Evolutionary conservation across 202 grass and related monocot species (phyloP).

Genomic region (Digitaria exilis): DNA sequence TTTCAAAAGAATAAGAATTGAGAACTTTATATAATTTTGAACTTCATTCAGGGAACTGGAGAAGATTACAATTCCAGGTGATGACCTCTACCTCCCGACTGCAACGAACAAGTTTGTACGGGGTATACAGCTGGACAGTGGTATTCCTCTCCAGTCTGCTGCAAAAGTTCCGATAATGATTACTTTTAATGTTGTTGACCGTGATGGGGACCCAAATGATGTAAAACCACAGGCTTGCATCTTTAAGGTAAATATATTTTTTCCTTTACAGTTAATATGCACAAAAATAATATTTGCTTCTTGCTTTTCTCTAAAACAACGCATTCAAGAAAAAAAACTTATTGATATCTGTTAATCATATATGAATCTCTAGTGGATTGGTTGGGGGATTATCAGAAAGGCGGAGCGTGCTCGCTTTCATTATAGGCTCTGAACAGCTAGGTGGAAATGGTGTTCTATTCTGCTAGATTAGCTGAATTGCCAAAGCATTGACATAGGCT

Average conservation of each 20-base stretch:
- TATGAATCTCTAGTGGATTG: conserved; percentile 5
- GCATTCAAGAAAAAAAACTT: no score
- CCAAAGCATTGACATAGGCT: background rate
- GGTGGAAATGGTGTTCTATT: background rate
- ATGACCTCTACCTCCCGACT: conserved; percentile 95
- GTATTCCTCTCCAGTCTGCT: conserved; percentile 97
- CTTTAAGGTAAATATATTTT: conserved; percentile 76
- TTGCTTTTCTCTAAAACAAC: no score
- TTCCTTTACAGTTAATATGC: conserved; percentile 9
- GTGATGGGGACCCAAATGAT: conserved; percentile 84
- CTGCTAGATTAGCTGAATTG: background rate
- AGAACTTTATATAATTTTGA: conserved; percentile 29
- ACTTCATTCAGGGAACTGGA: conserved; percentile 78
- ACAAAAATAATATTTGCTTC: no score
- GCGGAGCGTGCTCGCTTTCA: background rate
- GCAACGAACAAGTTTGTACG: conserved; percentile 93
- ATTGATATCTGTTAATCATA: conserved; percentile 9
- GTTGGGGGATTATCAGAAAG: background rate
- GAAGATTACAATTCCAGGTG: conserved; percentile 88
- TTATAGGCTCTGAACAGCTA: conserved; percentile 7
- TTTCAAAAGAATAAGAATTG: no score
- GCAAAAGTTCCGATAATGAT: conserved; percentile 99
- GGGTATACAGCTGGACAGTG: conserved; percentile 95
- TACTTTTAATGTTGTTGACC: conserved; percentile 95
- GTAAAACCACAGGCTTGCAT: conserved; percentile 95